Evolutionary conservation across 495 filamentous ascomycete genomes (phyloP).

Genomic region (Podospora pseudocomata): DNA sequence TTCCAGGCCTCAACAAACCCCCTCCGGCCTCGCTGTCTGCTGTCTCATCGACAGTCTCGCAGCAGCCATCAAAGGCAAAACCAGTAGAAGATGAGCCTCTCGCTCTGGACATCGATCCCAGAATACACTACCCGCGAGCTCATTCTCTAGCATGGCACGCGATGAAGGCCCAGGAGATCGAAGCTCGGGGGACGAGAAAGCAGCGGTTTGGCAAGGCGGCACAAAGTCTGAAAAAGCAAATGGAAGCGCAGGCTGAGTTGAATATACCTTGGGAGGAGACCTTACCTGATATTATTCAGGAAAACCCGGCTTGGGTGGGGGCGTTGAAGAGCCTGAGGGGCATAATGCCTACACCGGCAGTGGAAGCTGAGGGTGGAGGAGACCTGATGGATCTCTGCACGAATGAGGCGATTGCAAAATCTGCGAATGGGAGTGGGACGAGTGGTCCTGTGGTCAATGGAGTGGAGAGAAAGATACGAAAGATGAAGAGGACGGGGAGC

Average conservation of each 20-base stretch:
- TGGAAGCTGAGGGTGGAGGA: neutral
- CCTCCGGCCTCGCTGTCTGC: neutral
- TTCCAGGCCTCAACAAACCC: neutral
- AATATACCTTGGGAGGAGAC: constrained; percentile 20
- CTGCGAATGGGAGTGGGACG: neutral
- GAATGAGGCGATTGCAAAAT: neutral
- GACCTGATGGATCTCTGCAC: neutral
- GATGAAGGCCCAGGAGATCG: constrained; percentile 43
- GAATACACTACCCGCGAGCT: constrained; percentile 37
- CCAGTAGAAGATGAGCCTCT: constrained; percentile 22
- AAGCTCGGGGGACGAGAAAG: constrained; percentile 39
- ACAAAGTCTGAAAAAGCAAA: constrained; percentile 32
- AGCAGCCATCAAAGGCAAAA: neutral
- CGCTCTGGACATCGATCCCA: constrained; percentile 41
- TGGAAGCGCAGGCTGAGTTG: constrained; percentile 17
- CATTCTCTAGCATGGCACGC: constrained; percentile 39
- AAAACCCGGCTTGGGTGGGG: constrained; percentile 31
- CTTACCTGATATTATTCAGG: constrained; percentile 29
- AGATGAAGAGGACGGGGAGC: constrained; percentile 5
- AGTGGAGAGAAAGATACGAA: neutral
- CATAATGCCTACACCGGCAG: neutral
- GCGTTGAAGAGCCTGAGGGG: constrained; percentile 19
- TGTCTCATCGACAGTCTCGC: neutral
- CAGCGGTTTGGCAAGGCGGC: constrained; percentile 40
- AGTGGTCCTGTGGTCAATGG: neutral